These are phyloP conservation scores for Planoprotostelium fungivorum DNA, from an alignment of 78 protist species.

Conservation along the genomic window DNA sequence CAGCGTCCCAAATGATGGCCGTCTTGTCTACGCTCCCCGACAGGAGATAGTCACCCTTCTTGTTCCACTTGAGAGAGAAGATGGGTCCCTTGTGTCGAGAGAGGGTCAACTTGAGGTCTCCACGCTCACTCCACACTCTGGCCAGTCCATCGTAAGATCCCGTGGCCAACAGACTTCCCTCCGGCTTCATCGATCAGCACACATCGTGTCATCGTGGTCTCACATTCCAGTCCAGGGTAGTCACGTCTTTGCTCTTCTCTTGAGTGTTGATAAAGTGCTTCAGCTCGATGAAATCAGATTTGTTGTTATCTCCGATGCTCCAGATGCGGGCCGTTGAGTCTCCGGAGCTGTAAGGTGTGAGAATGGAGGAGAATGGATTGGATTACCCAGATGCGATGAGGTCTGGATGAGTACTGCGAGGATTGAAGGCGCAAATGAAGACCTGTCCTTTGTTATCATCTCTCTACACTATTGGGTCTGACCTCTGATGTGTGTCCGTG, in stretches of 20 bases:
- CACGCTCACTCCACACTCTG: constrained; percentile 74
- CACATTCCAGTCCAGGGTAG: constrained; percentile 88
- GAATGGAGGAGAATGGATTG: constrained; percentile 20
- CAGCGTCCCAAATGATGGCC: constrained; percentile 88
- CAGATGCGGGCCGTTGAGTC: constrained; percentile 90
- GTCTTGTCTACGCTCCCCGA: constrained; percentile 85
- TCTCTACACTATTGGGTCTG: not conserved
- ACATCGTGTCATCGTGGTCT: too few relatives aligned
- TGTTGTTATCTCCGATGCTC: constrained; percentile 32
- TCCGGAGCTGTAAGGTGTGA: constrained; percentile 72
- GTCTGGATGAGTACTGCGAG: constrained; percentile 5
- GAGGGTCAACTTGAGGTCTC: constrained; percentile 59
- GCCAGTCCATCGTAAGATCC: constrained; percentile 93
- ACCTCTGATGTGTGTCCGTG: not conserved
- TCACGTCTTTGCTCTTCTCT: constrained; percentile 74
- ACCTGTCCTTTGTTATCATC: constrained; percentile 53
- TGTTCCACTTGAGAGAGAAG: constrained; percentile 91
- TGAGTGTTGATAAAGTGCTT: constrained; percentile 2
- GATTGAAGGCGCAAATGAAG: constrained; percentile 78
- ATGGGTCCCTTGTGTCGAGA: constrained; percentile 80
- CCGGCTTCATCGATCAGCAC: constrained; percentile 8
- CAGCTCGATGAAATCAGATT: not conserved
- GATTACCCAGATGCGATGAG: constrained; percentile 30
- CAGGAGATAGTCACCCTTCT: constrained; percentile 68
- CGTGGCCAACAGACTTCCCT: constrained; percentile 86